phyloP scores from a whole-genome alignment of 2,329 filamentous ascomycete genomes.

The Aaosphaeria pasadenensis region DNA sequence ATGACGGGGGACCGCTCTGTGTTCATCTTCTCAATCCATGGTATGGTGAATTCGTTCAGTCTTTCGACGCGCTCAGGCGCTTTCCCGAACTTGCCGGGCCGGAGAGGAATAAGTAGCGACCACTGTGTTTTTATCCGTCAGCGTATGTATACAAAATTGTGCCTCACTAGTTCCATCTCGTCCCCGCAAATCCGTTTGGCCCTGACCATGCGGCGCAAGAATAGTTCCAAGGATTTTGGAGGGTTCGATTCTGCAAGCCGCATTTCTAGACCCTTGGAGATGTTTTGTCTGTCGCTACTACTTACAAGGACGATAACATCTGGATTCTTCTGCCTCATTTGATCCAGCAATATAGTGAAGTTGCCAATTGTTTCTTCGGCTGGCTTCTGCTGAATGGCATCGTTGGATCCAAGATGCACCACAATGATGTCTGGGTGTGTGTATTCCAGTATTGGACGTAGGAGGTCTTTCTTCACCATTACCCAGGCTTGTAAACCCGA shows the following conservation, averaged over 20 bases:
- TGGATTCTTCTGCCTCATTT: slow-evolving; percentile 43
- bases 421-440: slow-evolving; percentile 44
- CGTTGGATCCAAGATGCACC: slow-evolving; percentile 48
- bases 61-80: too few relatives aligned
- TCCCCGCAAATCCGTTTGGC: too few relatives aligned
- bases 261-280: too few relatives aligned
- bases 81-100: slow-evolving; percentile 16
- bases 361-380: slow-evolving; percentile 33
- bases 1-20: slow-evolving; percentile 20
- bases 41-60: slow-evolving; percentile 9
- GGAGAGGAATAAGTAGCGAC: slow-evolving; percentile 25
- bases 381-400: slow-evolving; percentile 36
- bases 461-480: slow-evolving; percentile 32
- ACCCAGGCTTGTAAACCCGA: slow-evolving; percentile 39
- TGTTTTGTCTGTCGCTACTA: neutral
- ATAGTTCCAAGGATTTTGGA: too few relatives aligned
- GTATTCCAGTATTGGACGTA: slow-evolving; percentile 39
- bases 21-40: slow-evolving; percentile 16
- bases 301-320: slow-evolving; percentile 39
- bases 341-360: slow-evolving; percentile 37
- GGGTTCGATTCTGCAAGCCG: too few relatives aligned
- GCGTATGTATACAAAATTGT: too few relatives aligned
- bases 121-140: too few relatives aligned
- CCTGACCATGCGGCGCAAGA: too few relatives aligned
- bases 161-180: too few relatives aligned